Evolutionary conservation across 345 rosid genomes (phyloP), one percentile per base, ranked within the genome.

Genomic region (Passiflora organensis): DNA sequence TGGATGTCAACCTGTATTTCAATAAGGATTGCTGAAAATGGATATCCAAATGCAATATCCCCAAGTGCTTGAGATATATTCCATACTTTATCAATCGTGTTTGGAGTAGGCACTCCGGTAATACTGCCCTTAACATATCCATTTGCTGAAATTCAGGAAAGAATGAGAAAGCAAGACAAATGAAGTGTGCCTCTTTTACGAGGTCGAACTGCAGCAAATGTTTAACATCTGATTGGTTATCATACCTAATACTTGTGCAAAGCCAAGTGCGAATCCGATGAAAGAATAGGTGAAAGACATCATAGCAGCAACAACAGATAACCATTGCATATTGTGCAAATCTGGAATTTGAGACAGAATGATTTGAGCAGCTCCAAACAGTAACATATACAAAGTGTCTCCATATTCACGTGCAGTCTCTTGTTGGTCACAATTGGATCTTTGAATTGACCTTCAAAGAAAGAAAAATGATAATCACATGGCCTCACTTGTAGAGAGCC

Each of bases 221-320:
- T 24, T 18, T 4, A 4, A 24, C 16, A 43, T 45, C 16, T 19
- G 23, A 51, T 37, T 46, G 17, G 32, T 0, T 16, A 19, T 2
- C 6, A 6, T 72, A 82, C 84, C 81, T 47, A 71, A 51, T 2
- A 77, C 79, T 56, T 66, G 56, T 0, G 70, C 71, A 0, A 80
- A 1, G 47, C 86, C 83, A 46, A 83, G 86, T 43, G 55, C 84
- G 0, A 72, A 48, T 46, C 91, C 91, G 0, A 75, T 79, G 20
- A 47, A 71, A 41, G 91, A 41, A 56, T 84, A 84, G 38, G 77
- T 14, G 25, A 79, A 73, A 54, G 86, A 77, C 91, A 81, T 81
- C 60, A 59, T 14, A 6, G 86, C 82, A 47, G 91, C 81, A 24
- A 73, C 6, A 20, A 75, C 6, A 0, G 91, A 84, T 13, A 84